Base-by-base conservation (phyloP, 108 stramenopile species). In the Nannochloropsis gaditana region DNA sequence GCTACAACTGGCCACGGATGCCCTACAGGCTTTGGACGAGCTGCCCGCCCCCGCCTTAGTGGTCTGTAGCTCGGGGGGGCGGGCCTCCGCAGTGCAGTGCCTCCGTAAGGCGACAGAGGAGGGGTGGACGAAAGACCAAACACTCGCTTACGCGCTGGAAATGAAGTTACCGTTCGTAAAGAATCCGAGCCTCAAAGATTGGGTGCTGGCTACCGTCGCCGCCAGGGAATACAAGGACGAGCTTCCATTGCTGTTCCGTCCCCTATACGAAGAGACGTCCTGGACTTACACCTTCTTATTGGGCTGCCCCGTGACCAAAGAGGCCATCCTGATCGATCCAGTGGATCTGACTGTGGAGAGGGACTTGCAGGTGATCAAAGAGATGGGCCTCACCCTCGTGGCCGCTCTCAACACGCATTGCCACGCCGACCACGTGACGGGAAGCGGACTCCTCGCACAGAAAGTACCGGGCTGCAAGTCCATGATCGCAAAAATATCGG, bases 281-380 rank as follows among this genome's bases (percentile, higher is more conserved):
- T 90, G 85, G 43, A 95, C 96, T 19, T 96, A 94, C 87, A 95
- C 95, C 2, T 97, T 96, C 89, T 73, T 97, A 17, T 89, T 97
- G 44, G 95, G 93, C 90, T 93, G 94, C 86, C 81, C 84, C 9
- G 83, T 90, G 17, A 95, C 94, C 11, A 94, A 93, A 81, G 95
- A 88, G 90, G 95, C 94, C 41, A 90, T 96, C 45, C 42, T 97
- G 17, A 93, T 97, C 21, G 95, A 97, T 84, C 92, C 95, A 11
- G 97, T 99, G 84, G 95, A 96, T 85, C 93, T 93, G 41, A 97
- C 95, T 83, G 93, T 96, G 6, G 96, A 97, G 87, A 88, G 97
- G n/a, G 97, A 99, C 85, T 89, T 95, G 9, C 93, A 98, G 91
- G 59, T 92, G 59, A 93, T 94, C 2, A 21, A 90, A 21, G 90